Conservation (phyloP, 23 red algal species). For the Pyropia yezoensis region DNA sequence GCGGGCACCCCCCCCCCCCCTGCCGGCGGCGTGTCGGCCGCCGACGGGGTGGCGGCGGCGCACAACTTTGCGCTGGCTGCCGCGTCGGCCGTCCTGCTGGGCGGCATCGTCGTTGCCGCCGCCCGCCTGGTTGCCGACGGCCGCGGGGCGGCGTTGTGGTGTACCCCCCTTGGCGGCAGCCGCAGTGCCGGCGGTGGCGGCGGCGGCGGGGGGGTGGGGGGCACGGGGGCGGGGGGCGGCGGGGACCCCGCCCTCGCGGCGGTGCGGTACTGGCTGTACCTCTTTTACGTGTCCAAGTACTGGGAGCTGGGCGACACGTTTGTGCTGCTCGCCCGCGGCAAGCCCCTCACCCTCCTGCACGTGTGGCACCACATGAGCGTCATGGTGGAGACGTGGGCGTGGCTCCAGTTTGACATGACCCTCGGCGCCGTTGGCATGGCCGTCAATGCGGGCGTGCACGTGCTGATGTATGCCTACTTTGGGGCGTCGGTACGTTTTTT, state of each 20-base stretch:
- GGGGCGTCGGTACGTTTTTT: conserved; percentile 13
- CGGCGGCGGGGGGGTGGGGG: too few relatives aligned
- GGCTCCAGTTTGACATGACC: conserved; percentile 56
- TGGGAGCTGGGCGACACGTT: conserved; percentile 90
- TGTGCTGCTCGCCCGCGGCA: conserved; percentile 53
- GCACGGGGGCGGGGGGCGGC: too few relatives aligned
- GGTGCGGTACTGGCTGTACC: conserved; percentile 56
- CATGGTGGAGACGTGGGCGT: conserved; percentile 63
- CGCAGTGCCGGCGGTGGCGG: too few relatives aligned
- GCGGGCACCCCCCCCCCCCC: too few relatives aligned
- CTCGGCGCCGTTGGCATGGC: conserved; percentile 69
- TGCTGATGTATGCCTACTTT: conserved; percentile 92
- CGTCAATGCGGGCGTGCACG: conserved; percentile 85
- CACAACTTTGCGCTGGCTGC: too few relatives aligned
- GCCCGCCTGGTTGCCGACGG: too few relatives aligned
- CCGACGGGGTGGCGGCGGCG: too few relatives aligned
- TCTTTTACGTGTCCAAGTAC: conserved; percentile 92
- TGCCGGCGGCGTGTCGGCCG: too few relatives aligned
- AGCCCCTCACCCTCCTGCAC: conserved; percentile 71
- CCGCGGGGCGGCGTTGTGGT: too few relatives aligned
- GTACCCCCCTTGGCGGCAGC: too few relatives aligned
- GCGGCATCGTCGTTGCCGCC: too few relatives aligned
- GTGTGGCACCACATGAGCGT: conserved; percentile 92
- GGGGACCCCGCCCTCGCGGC: background rate
- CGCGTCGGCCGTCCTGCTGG: too few relatives aligned